Conservation (phyloP, 2,329 filamentous ascomycete species). For the Xylariaceae sp. region DNA sequence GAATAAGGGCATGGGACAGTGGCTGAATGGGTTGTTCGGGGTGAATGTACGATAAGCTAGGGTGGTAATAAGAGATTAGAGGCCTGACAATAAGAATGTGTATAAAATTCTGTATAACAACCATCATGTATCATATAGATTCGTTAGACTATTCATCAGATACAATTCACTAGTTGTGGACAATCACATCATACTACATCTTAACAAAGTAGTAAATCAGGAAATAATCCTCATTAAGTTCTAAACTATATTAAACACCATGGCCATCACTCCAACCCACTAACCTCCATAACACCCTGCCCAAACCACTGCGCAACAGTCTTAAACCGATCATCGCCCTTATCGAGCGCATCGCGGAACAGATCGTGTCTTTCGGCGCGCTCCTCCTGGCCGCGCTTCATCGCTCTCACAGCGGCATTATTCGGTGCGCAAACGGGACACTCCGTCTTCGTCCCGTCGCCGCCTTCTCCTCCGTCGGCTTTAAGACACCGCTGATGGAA, state of each 20-base stretch:
- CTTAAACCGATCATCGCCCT: constrained; percentile 77
- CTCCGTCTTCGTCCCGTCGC: constrained; percentile 65
- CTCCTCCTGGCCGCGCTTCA: constrained; percentile 81
- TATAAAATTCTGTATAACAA: neutral
- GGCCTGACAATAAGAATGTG: neutral
- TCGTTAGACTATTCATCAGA: neutral
- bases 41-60: constrained; percentile 2
- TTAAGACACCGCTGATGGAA: constrained; percentile 92
- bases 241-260: neutral
- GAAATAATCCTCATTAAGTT: neutral
- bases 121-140: neutral
- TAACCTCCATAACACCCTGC: constrained; percentile 70
- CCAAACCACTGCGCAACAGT: constrained; percentile 95
- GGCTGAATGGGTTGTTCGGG: constrained; percentile 30
- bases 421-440: constrained; percentile 81
- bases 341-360: constrained; percentile 74
- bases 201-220: neutral
- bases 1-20: constrained; percentile 21
- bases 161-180: too few relatives aligned
- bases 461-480: constrained; percentile 33
- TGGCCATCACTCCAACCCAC: constrained; percentile 12
- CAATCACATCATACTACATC: neutral
- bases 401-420: constrained; percentile 84
- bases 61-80: neutral
- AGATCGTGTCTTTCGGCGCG: constrained; percentile 83